Conservation (phyloP, 768 basidiomycete species). For the Xanthoconium stramineum region DNA sequence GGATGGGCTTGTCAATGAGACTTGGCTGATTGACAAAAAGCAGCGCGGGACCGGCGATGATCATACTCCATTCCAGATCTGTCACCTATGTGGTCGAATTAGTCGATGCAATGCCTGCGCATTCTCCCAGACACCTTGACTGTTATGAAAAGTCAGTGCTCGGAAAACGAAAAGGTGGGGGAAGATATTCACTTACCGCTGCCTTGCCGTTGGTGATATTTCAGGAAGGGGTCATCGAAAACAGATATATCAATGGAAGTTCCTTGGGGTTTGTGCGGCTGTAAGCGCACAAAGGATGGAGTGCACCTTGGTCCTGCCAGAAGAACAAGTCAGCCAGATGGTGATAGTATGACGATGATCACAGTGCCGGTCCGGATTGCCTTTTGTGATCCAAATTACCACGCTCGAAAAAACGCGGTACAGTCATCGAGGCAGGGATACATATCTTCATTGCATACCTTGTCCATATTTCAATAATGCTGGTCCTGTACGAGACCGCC, state of each 20-base stretch:
- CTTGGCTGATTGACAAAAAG: too few relatives aligned
- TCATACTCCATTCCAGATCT: conserved; percentile 59
- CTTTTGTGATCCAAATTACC: conserved; percentile 27
- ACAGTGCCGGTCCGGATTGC: conserved; percentile 2
- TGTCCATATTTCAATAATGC: conserved; percentile 50
- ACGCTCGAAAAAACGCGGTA: conserved; percentile 31
- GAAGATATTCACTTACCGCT: conserved; percentile 38
- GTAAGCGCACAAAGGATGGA: conserved; percentile 33
- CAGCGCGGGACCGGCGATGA: too few relatives aligned
- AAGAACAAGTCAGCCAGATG: too few relatives aligned
- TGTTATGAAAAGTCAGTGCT: conserved; percentile 38
- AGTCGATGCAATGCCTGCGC: conserved; percentile 57
- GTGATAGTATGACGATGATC: too few relatives aligned
- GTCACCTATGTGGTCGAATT: conserved; percentile 65
- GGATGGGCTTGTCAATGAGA: too few relatives aligned
- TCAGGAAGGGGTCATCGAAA: conserved; percentile 49
- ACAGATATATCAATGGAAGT: conserved; percentile 51
- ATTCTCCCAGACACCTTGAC: conserved; percentile 62
- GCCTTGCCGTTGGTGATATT: conserved; percentile 52
- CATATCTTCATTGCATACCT: too few relatives aligned
- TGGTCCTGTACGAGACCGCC: conserved; percentile 94
- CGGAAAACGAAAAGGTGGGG: not conserved
- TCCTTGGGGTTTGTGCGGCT: conserved; percentile 53
- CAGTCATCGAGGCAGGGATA: not conserved
- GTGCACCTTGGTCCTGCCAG: conserved; percentile 55